A percentile compares a stretch with the other conserved stretches of the same genome.
phyloP scores from a whole-genome alignment of 345 rosid genomes.

The Odontarrhena argentea region DNA sequence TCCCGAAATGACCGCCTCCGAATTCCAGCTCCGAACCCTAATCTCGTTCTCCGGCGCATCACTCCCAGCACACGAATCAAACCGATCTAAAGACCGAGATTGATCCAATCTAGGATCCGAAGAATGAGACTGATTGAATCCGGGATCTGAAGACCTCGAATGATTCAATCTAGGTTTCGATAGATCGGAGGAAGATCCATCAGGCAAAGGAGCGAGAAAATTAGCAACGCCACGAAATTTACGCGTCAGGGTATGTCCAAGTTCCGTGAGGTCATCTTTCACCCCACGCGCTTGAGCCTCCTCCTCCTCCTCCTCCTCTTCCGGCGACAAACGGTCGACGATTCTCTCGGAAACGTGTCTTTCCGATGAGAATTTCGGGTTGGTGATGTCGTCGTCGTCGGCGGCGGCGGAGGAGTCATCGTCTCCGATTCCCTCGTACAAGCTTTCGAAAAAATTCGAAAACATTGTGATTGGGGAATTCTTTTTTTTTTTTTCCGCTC shows the following conservation, averaged over 20 bases:
- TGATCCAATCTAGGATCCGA: conserved; percentile 27
- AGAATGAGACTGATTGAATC: conserved; percentile 25
- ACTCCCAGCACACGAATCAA: conserved; percentile 49
- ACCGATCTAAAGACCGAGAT: conserved; percentile 37
- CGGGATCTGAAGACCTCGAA: conserved; percentile 38
- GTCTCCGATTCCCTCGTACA: conserved; percentile 38
- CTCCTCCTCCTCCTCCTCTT: conserved; percentile 37
- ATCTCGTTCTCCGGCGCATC: conserved; percentile 77
- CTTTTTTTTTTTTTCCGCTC: neutral
- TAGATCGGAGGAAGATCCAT: conserved; percentile 37
- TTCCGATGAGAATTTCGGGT: conserved; percentile 10
- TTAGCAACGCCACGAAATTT: conserved; percentile 93
- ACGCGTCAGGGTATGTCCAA: conserved; percentile 71
- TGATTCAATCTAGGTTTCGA: conserved; percentile 22
- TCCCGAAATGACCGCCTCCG: conserved; percentile 46
- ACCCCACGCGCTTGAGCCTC: conserved; percentile 61
- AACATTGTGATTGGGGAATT: conserved; percentile 38
- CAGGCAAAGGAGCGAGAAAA: conserved; percentile 84
- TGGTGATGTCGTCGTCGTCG: neutral
- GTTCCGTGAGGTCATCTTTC: conserved; percentile 81
- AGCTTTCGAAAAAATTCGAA: conserved; percentile 42
- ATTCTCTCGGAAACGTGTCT: neutral
- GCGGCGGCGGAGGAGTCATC: conserved; percentile 34
- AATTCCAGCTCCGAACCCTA: conserved; percentile 64
- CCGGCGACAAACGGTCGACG: conserved; percentile 31